Conservation (phyloP, 495 filamentous ascomycete genomes). For the Neurospora sublineolata region DNA sequence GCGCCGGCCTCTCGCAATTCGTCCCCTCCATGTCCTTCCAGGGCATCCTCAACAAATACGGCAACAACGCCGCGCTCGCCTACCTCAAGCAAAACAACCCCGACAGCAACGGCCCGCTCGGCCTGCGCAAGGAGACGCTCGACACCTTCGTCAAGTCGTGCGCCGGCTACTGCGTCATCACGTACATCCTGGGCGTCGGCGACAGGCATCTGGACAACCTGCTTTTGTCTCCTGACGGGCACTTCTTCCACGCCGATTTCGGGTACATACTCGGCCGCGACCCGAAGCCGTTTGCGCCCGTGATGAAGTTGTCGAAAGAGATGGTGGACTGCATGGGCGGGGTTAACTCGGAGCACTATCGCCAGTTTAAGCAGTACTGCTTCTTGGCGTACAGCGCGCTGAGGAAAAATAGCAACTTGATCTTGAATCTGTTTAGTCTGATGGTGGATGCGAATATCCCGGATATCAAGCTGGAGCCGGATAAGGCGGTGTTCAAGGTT, state of each 20-base stretch:
- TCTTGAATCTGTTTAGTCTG: slow-evolving; percentile 90
- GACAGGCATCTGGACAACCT: slow-evolving; percentile 96
- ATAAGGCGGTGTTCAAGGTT: slow-evolving; percentile 88
- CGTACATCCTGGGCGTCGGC: slow-evolving; percentile 94
- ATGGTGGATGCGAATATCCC: slow-evolving; percentile 98
- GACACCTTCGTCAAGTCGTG: slow-evolving; percentile 94
- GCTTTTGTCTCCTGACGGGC: slow-evolving; percentile 76
- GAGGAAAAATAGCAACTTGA: slow-evolving; percentile 76
- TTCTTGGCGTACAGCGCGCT: slow-evolving; percentile 90
- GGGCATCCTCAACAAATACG: slow-evolving; percentile 67
- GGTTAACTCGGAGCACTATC: slow-evolving; percentile 61
- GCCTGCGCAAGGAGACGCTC: slow-evolving; percentile 83
- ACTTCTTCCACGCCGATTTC: slow-evolving; percentile 98
- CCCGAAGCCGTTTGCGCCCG: slow-evolving; percentile 91
- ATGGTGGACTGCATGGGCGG: slow-evolving; percentile 99
- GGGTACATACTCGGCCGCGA: slow-evolving; percentile 96
- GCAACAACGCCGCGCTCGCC: slow-evolving; percentile 57
- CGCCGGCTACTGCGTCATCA: slow-evolving; percentile 97
- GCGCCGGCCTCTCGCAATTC: slow-evolving; percentile 85
- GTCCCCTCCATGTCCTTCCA: slow-evolving; percentile 76
- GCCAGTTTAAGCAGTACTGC: slow-evolving; percentile 85
- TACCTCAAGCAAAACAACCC: slow-evolving; percentile 89
- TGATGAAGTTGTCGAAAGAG: slow-evolving; percentile 93
- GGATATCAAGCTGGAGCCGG: slow-evolving; percentile 83
- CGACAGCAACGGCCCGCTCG: slow-evolving; percentile 67